These are phyloP conservation scores for Noccaea bulbosa DNA, from an alignment of 345 rosid genomes.

Conservation along the genomic window DNA sequence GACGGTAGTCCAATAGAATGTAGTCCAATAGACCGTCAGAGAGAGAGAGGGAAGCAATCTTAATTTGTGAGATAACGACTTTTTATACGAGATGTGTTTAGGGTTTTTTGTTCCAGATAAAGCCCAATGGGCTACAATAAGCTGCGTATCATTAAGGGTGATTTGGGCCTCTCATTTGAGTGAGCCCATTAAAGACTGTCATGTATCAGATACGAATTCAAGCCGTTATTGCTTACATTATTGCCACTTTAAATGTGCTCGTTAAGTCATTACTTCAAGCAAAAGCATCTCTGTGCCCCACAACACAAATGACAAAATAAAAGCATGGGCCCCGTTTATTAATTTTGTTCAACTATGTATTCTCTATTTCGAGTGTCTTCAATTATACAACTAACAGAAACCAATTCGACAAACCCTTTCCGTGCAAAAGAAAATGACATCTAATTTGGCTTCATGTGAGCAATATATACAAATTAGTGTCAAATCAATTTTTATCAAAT, in stretches of 20 bases:
- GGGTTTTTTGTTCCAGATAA: too few relatives aligned
- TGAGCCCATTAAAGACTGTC: too few relatives aligned
- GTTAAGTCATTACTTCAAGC: conserved; percentile 26
- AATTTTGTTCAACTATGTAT: neutral
- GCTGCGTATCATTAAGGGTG: too few relatives aligned
- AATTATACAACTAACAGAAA: conserved; percentile 26
- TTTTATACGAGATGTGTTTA: too few relatives aligned
- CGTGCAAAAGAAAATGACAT: conserved; percentile 31
- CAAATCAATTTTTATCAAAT: conserved; percentile 16
- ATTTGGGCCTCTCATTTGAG: too few relatives aligned
- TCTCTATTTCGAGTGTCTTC: neutral
- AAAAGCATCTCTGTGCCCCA: conserved; percentile 38
- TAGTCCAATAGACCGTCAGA: too few relatives aligned
- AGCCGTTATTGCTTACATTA: too few relatives aligned
- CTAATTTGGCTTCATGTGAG: conserved; percentile 38
- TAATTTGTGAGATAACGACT: too few relatives aligned
- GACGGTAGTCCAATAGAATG: too few relatives aligned
- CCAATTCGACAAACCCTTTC: conserved; percentile 16
- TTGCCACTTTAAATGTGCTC: conserved; percentile 37
- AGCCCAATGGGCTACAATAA: too few relatives aligned
- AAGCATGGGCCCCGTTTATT: neutral
- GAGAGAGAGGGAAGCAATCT: too few relatives aligned
- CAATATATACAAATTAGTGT: conserved; percentile 27
- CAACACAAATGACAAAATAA: conserved; percentile 40
- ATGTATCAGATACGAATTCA: too few relatives aligned